Base-by-base conservation (phyloP, 139 green algal species). In the Chlamydomonas sphaeroides region DNA sequence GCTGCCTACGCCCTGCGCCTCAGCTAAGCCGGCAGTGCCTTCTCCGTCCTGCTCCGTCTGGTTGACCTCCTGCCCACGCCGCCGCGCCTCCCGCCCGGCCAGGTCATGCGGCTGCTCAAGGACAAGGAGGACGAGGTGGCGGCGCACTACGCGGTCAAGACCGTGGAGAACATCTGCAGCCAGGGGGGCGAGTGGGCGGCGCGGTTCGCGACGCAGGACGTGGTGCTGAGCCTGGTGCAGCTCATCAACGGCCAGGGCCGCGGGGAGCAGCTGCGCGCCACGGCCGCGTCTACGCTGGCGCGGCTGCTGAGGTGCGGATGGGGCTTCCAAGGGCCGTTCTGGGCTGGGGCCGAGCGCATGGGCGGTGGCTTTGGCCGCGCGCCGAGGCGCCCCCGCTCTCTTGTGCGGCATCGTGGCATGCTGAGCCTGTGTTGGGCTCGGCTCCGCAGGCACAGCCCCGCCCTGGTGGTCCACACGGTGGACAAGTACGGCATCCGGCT, bases 121-220 rank as follows among this genome's bases (percentile, higher is more conserved):
- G 79, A 84, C 15, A 92, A 91, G 17, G 93, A 97, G 84, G 95
- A 98, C 82, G 92, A 96, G 71, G 86, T 97, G 33, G 90, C 89
- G 28, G 90, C 94, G 88, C 96, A 99, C 86, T 99, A 99, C 75
- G 96, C 96, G 0, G 91, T 93, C 18, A 98, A 98, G 90, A 97
- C 95, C 1, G 92, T 98, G 21, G 96, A 99, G 88, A 99, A 98
- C 89, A 94, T 99, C 36, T 88, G 83, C 72, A 95, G 91, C 73
- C 89, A 96, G 80, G 92, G 91, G 15, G 93, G 93, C 10, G 87
- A 91, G 56, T 98, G 95, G 96, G 92, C 90, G 15, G 42, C 66
- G 8, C 85, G 86, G 38, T 94, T 98, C 49, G 85, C 88, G 35
- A 88, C 56, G 32, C 63, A 88, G 51, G 90, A 94, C 26, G 71